Conservation (phyloP, 2,329 filamentous ascomycete genomes). For the Tricladium varicosporioides region DNA sequence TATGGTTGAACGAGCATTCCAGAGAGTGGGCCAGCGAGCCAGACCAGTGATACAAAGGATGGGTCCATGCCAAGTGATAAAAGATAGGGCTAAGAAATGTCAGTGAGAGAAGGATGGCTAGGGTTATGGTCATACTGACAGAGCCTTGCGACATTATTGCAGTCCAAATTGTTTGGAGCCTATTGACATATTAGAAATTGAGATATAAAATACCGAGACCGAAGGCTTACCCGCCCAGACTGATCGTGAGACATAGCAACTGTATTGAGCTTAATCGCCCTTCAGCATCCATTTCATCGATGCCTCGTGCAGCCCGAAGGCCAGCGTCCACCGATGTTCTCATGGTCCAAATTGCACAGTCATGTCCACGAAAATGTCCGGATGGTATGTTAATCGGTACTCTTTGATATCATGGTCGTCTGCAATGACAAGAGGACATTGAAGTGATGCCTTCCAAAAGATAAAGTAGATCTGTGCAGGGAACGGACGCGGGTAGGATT, state of each 20-base stretch:
- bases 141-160: constrained; percentile 12
- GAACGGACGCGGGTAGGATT: too few relatives aligned
- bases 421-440: too few relatives aligned
- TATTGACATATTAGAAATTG: background rate
- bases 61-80: constrained; percentile 8
- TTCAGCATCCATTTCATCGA: too few relatives aligned
- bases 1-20: constrained; percentile 53
- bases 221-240: background rate
- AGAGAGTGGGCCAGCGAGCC: constrained; percentile 53
- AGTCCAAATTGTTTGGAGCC: constrained; percentile 11
- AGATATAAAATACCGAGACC: background rate
- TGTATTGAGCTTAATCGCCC: background rate
- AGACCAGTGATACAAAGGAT: constrained; percentile 38
- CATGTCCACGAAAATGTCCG: too few relatives aligned
- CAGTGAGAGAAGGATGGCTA: background rate
- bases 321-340: too few relatives aligned
- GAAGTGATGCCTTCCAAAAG: too few relatives aligned
- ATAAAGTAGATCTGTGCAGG: too few relatives aligned
- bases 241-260: background rate
- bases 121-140: background rate
- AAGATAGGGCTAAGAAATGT: constrained; percentile 9
- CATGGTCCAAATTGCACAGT: too few relatives aligned
- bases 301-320: too few relatives aligned
- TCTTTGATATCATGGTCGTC: too few relatives aligned
- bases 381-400: too few relatives aligned